These are phyloP conservation scores for Penicillium coffeae DNA, from an alignment of 495 filamentous ascomycete species.

Conservation along the genomic window DNA sequence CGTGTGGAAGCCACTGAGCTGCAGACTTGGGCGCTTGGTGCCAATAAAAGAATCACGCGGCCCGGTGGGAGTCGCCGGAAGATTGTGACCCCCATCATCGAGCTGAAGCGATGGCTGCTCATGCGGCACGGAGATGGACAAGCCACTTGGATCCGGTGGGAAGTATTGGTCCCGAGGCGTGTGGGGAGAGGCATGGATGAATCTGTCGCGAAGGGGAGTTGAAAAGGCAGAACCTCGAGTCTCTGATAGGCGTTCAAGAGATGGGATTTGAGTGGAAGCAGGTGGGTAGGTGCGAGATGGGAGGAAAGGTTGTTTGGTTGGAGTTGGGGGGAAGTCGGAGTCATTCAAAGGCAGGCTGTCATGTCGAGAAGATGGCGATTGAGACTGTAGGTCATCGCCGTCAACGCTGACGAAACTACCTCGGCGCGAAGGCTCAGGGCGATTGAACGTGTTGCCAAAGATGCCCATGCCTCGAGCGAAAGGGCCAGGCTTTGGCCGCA, in stretches of 20 bases:
- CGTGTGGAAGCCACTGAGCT: conserved; percentile 52
- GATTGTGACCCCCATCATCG: conserved; percentile 43
- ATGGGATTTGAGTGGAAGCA: conserved; percentile 37
- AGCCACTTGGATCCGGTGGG: conserved; percentile 74
- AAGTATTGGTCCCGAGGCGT: conserved; percentile 74
- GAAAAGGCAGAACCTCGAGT: conserved; percentile 24
- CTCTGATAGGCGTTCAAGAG: conserved; percentile 37
- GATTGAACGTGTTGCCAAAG: conserved; percentile 58
- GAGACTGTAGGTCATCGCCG: conserved; percentile 60
- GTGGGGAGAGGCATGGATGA: conserved; percentile 60
- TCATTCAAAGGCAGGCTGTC: conserved; percentile 63
- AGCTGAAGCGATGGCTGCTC: conserved; percentile 39
- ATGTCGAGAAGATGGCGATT: conserved; percentile 53
- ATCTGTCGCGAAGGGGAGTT: conserved; percentile 34
- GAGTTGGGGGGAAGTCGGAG: conserved; percentile 80
- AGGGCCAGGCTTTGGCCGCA: conserved; percentile 46
- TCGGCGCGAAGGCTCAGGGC: conserved; percentile 53
- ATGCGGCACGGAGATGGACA: conserved; percentile 67
- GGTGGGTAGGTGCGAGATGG: conserved; percentile 42
- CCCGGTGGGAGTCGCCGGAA: conserved; percentile 76
- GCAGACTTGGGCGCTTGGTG: conserved; percentile 46
- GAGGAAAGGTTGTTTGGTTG: conserved; percentile 70
- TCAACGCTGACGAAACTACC: conserved; percentile 75
- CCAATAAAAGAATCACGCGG: conserved; percentile 59
- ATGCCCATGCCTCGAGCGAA: conserved; percentile 67